A percentile compares a stretch with the other conserved stretches of the same genome.
These are phyloP conservation scores for Hygrocybe coccinea DNA, from an alignment of 768 basidiomycete genomes.

Conservation along the genomic window DNA sequence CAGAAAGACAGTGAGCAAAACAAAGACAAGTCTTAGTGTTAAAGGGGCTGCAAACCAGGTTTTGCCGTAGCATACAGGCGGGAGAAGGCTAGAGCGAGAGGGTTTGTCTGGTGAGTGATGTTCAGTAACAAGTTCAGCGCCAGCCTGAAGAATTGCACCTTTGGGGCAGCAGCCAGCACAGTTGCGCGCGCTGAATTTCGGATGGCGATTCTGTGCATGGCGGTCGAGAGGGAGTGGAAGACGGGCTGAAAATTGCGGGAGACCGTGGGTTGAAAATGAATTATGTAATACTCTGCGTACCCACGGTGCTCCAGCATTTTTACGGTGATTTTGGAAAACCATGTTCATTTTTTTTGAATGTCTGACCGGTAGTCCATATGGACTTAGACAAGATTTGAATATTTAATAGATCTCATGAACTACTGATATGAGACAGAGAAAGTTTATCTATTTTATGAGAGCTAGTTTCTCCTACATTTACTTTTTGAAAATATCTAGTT, in stretches of 20 bases:
- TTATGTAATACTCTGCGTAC: no score
- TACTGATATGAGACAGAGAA: no score
- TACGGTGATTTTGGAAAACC: no score
- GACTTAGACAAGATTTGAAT: not conserved
- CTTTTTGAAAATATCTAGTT: no score
- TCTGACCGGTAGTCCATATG: no score
- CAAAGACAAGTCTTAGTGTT: no score
- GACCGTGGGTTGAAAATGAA: not conserved
- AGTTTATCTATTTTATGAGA: no score
- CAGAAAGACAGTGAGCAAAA: no score
- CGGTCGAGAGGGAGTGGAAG: not conserved
- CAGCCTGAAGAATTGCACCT: constrained; percentile 43
- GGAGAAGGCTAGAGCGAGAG: constrained; percentile 49
- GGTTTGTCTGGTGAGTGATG: constrained; percentile 39
- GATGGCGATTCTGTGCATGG: constrained; percentile 81
- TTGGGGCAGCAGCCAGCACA: constrained; percentile 60
- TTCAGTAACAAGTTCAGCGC: constrained; percentile 16
- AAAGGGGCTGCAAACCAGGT: constrained; percentile 63
- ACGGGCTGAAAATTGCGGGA: not conserved
- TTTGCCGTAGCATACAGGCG: constrained; percentile 98
- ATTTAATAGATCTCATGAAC: no score
- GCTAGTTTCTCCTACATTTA: no score
- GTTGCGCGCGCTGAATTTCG: constrained; percentile 78
- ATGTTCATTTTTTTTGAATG: no score
- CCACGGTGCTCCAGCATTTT: no score